Conservation (phyloP, 495 filamentous ascomycete species). For the Niebla homalea region DNA sequence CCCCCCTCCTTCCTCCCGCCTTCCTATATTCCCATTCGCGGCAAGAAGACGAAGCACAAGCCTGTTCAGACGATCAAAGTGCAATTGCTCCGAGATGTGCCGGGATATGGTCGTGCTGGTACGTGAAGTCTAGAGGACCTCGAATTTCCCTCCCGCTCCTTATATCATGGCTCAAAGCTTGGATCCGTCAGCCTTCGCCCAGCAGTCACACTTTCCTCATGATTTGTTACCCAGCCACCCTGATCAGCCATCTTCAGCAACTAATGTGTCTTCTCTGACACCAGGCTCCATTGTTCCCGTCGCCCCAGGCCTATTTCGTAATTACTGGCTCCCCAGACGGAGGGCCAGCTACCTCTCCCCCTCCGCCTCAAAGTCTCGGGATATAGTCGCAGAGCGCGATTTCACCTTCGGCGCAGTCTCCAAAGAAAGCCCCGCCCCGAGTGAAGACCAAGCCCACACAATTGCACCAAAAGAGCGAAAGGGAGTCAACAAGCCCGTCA, state of each 20-base stretch:
- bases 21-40: slow-evolving; percentile 32
- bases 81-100: slow-evolving; percentile 44
- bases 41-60: slow-evolving; percentile 40
- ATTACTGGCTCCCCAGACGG: slow-evolving; percentile 37
- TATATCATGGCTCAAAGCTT: too few species aligned
- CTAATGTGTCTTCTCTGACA: not conserved
- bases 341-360: slow-evolving; percentile 42
- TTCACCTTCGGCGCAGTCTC: slow-evolving; percentile 21
- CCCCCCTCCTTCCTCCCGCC: not conserved
- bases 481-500: not conserved
- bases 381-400: slow-evolving; percentile 34
- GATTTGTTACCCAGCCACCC: not conserved
- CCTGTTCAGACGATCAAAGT: slow-evolving; percentile 40
- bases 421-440: too few species aligned
- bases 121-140: too few species aligned
- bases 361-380: slow-evolving; percentile 26
- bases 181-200: not conserved
- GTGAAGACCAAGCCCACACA: not conserved
- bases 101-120: slow-evolving; percentile 36
- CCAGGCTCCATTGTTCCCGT: slow-evolving; percentile 43
- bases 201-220: not conserved
- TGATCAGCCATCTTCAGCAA: not conserved
- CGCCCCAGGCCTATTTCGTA: slow-evolving; percentile 39
- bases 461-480: not conserved
- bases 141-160: too few species aligned